Conservation (phyloP, 2,329 filamentous ascomycete species). For the Alternaria sp. region DNA sequence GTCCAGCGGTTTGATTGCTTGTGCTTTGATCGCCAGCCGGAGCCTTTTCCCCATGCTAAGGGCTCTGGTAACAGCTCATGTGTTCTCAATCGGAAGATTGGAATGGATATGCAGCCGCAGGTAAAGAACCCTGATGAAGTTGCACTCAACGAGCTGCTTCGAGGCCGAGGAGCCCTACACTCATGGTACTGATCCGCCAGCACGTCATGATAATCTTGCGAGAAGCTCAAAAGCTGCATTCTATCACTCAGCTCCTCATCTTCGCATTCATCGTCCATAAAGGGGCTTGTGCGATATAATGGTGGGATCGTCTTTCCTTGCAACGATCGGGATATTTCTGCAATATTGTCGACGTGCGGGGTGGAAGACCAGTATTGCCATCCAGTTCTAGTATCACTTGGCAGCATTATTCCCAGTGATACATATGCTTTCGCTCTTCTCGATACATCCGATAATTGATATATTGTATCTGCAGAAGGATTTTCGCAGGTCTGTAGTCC, state of each 20-base stretch:
- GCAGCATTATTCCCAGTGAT: constrained; percentile 26
- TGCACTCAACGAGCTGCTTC: neutral
- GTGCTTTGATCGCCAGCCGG: constrained; percentile 13
- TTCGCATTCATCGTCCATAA: constrained; percentile 27
- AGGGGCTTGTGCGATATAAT: constrained; percentile 19
- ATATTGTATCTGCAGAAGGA: constrained; percentile 11
- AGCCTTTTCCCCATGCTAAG: constrained; percentile 32
- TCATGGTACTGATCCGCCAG: constrained; percentile 37
- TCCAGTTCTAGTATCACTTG: constrained; percentile 14
- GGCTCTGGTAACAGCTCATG: constrained; percentile 15
- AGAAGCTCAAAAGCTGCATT: constrained; percentile 34
- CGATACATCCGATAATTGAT: constrained; percentile 24
- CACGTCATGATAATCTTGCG: constrained; percentile 42
- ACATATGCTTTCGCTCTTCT: constrained; percentile 36
- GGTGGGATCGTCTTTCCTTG: constrained; percentile 24
- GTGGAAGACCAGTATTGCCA: constrained; percentile 5
- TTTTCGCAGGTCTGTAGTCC: neutral
- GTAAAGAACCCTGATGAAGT: neutral
- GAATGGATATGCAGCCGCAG: neutral
- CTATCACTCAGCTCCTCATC: constrained; percentile 31
- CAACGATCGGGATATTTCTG: constrained; percentile 3
- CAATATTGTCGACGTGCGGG: neutral
- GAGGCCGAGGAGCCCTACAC: constrained; percentile 9
- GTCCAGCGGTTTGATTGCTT: constrained; percentile 27
- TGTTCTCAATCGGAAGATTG: neutral